Evolutionary conservation across 768 basidiomycete genomes (phyloP).

Genomic region (Suillus hirtellus): DNA sequence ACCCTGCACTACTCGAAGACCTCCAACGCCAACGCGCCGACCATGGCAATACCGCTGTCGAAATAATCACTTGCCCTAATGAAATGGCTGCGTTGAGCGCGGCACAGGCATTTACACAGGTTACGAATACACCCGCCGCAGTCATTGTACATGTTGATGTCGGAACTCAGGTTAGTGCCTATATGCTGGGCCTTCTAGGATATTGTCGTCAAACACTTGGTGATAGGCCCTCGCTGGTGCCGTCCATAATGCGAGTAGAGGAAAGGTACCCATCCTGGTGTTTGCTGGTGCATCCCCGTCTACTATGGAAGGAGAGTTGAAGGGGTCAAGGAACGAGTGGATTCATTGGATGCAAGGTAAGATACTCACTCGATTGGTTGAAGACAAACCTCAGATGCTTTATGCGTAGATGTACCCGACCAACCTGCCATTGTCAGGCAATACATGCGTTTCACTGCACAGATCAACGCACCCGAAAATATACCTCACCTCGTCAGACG

Average conservation of each 20-base stretch:
- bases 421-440: constrained; percentile 70
- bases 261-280: constrained; percentile 62
- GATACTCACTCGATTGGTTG: neutral
- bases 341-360: constrained; percentile 73
- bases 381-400: neutral
- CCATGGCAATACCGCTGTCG: constrained; percentile 39
- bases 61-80: constrained; percentile 68
- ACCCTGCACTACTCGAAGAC: constrained; percentile 71
- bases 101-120: constrained; percentile 71
- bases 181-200: neutral
- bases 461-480: constrained; percentile 56
- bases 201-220: neutral
- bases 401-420: constrained; percentile 59
- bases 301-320: constrained; percentile 53
- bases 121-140: constrained; percentile 64
- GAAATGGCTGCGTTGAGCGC: constrained; percentile 77
- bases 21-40: constrained; percentile 53
- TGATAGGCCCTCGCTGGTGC: constrained; percentile 65
- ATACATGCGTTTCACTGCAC: constrained; percentile 69
- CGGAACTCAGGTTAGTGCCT: constrained; percentile 54
- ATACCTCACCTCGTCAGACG: constrained; percentile 53
- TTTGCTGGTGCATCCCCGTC: constrained; percentile 73
- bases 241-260: constrained; percentile 68
- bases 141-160: constrained; percentile 78
- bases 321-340: constrained; percentile 70